A percentile compares a stretch with the other conserved stretches of the same genome.
These are phyloP conservation scores for Ganoderma sinense DNA, from an alignment of 1,284 basidiomycete genomes.

Conservation along the genomic window DNA sequence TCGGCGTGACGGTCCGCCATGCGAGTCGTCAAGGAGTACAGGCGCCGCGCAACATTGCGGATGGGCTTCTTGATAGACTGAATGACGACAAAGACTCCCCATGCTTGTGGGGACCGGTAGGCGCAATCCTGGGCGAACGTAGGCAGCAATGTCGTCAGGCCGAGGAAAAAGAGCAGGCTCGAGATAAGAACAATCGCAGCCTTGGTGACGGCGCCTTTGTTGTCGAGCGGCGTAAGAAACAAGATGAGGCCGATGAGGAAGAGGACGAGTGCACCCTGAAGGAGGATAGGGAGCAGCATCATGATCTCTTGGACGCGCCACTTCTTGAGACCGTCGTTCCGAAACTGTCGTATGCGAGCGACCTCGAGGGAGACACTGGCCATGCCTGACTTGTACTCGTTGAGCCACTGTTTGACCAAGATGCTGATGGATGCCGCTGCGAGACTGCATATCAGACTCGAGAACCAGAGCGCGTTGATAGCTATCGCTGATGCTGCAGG, in stretches of 20 bases:
- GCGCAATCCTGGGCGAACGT: conserved; percentile 33
- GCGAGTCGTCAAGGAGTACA: conserved; percentile 14
- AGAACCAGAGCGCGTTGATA: conserved; percentile 34
- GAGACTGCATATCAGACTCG: conserved; percentile 34
- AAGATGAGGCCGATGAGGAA: conserved; percentile 34
- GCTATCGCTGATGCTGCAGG: conserved; percentile 15
- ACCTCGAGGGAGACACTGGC: conserved; percentile 27
- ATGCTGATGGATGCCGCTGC: conserved; percentile 33
- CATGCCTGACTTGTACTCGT: conserved; percentile 29
- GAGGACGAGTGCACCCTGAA: conserved; percentile 37
- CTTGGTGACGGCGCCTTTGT: conserved; percentile 21
- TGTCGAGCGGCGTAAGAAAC: conserved; percentile 32
- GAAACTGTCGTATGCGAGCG: conserved; percentile 36
- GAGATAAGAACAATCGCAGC: conserved; percentile 30
- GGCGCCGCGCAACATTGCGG: conserved; percentile 11
- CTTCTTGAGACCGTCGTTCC: conserved; percentile 34
- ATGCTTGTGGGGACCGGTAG: conserved; percentile 38
- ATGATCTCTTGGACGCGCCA: conserved; percentile 38
- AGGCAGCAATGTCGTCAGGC: conserved; percentile 33
- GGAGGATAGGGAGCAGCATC: conserved; percentile 37
- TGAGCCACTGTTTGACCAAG: conserved; percentile 35
- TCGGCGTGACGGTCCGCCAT: conserved; percentile 12
- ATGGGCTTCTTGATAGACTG: conserved; percentile 24
- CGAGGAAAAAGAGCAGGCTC: conserved; percentile 26
- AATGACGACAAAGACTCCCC: conserved; percentile 29